Conservation (phyloP, 768 basidiomycete species). For the Lepiota venenata region DNA sequence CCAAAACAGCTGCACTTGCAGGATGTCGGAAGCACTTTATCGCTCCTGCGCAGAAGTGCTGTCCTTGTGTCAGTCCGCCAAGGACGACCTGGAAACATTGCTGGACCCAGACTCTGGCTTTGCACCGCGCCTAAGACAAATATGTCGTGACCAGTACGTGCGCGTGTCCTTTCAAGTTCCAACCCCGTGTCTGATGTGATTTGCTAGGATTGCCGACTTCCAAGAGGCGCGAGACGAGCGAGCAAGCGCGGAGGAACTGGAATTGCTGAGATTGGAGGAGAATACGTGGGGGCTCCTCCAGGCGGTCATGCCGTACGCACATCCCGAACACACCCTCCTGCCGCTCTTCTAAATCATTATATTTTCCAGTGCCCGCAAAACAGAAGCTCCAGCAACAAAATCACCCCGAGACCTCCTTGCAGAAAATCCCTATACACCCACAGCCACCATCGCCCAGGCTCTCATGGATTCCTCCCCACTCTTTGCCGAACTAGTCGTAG, state of each 20-base stretch:
- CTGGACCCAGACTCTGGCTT: constrained; percentile 68
- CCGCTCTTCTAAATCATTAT: not conserved
- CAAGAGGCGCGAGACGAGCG: constrained; percentile 37
- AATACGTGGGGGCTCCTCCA: constrained; percentile 84
- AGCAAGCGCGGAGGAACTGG: constrained; percentile 48
- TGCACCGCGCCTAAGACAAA: constrained; percentile 57
- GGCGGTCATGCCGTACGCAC: constrained; percentile 68
- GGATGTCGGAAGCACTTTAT: constrained; percentile 53
- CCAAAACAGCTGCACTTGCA: not conserved
- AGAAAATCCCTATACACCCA: constrained; percentile 81
- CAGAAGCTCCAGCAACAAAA: constrained; percentile 42
- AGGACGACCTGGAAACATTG: constrained; percentile 55
- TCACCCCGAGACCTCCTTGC: constrained; percentile 54
- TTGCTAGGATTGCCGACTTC: constrained; percentile 47
- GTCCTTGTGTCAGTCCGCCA: constrained; percentile 49
- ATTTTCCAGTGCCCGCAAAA: constrained; percentile 60
- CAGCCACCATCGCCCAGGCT: constrained; percentile 68
- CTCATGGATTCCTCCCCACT: constrained; percentile 66
- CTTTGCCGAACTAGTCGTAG: constrained; percentile 72
- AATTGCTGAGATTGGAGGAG: constrained; percentile 65
- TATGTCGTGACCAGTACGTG: constrained; percentile 57
- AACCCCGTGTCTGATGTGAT: not conserved
- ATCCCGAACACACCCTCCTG: not conserved
- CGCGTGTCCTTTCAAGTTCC: not conserved
- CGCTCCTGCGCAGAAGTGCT: constrained; percentile 69